These are phyloP conservation scores for Lumnitzera littorea DNA, from an alignment of 345 rosid species.

Conservation along the genomic window DNA sequence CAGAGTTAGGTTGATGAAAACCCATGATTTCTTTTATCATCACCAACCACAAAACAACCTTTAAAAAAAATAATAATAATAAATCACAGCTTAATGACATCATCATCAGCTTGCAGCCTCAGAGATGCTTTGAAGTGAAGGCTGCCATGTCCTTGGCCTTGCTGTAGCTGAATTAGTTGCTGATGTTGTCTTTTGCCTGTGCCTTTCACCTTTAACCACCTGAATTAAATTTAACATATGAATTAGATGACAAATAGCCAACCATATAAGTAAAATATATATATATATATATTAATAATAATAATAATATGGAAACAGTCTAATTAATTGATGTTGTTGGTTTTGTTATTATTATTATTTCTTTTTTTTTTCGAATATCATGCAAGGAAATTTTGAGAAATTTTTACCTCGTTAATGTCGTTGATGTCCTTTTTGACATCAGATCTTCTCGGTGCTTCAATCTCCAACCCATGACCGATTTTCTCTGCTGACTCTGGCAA, in stretches of 20 bases:
- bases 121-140: slow-evolving; percentile 81
- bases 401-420: slow-evolving; percentile 29
- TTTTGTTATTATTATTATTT: not conserved
- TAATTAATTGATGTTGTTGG: not conserved
- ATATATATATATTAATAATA: not conserved
- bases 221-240: slow-evolving; percentile 13
- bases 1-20: not conserved
- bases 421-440: not conserved
- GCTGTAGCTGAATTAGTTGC: slow-evolving; percentile 27
- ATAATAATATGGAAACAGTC: not conserved
- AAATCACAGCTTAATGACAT: too few species aligned
- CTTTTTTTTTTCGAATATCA: not conserved
- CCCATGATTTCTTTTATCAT: not conserved
- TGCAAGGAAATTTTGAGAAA: not conserved
- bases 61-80: not conserved
- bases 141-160: slow-evolving; percentile 81
- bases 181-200: slow-evolving; percentile 28
- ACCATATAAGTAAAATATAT: not conserved
- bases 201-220: slow-evolving; percentile 52
- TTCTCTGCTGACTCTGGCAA: slow-evolving; percentile 19
- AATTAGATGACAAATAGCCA: not conserved
- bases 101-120: slow-evolving; percentile 50
- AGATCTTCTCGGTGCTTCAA: slow-evolving; percentile 7
- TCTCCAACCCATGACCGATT: slow-evolving; percentile 33
- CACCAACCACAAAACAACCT: slow-evolving; percentile 1